Evolutionary conservation across 768 basidiomycete species (phyloP).

Genomic region (Kwoniella dejecticola): DNA sequence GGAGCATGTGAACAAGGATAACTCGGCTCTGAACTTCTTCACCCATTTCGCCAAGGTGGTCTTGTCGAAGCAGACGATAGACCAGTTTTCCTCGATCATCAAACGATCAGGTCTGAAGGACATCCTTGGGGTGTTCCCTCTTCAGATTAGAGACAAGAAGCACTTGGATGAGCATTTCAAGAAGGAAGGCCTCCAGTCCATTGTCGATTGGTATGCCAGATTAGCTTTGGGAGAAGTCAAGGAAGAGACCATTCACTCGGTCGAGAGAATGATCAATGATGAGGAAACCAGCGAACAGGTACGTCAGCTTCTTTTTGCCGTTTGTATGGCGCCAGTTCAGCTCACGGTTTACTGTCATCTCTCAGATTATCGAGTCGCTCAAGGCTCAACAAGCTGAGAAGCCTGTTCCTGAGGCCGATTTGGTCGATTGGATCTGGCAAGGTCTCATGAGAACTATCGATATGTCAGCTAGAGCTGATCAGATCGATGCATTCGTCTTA

Average conservation of each 20-base stretch:
- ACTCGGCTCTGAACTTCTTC: constrained; percentile 74
- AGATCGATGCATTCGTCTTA: constrained; percentile 84
- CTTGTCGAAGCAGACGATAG: constrained; percentile 78
- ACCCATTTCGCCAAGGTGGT: constrained; percentile 79
- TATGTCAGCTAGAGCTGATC: constrained; percentile 85
- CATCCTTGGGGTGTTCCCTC: constrained; percentile 76
- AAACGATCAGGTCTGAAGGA: constrained; percentile 85
- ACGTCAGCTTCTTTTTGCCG: constrained; percentile 33
- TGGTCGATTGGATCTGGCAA: constrained; percentile 88
- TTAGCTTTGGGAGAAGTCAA: constrained; percentile 80
- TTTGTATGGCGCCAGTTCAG: too few relatives aligned
- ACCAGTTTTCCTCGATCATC: constrained; percentile 78
- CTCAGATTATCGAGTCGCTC: constrained; percentile 74
- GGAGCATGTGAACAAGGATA: constrained; percentile 94
- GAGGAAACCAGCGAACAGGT: constrained; percentile 73
- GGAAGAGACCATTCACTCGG: constrained; percentile 68
- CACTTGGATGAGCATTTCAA: constrained; percentile 84
- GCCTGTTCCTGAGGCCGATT: constrained; percentile 80
- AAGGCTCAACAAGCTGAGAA: constrained; percentile 71
- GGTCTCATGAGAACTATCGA: constrained; percentile 85
- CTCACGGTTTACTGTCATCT: background rate
- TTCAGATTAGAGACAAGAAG: constrained; percentile 73
- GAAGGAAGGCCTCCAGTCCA: constrained; percentile 71
- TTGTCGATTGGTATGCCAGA: constrained; percentile 94
- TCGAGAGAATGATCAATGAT: constrained; percentile 64